Base-by-base conservation (phyloP, 805 yeast genomes). In the Starmerella bombicola region DNA sequence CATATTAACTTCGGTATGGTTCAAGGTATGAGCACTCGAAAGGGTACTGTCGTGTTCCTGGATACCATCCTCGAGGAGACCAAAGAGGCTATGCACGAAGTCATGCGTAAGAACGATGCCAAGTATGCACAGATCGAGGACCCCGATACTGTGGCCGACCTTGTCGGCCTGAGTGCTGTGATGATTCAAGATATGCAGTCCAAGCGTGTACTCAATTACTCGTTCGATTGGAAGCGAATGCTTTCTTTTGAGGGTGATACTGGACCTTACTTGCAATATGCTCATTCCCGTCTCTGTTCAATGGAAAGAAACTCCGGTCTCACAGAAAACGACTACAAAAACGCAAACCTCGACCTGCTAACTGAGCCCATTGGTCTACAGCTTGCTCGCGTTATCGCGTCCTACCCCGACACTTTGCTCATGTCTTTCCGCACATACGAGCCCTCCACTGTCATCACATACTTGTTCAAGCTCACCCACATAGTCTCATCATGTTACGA, bases 171-270 rank as follows among this genome's bases (percentile, higher is more conserved):
- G 43, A 80, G 95, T 23, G 98, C 98, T 5, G 94, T 91, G 46
- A 86, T 91, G 95, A 82, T 91, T 57, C 99, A 91, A 71, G 99
- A 91, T 64, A 86, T 91, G 97, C 93, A 83, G 65, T 77, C 94
- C 46, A 91, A 91, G 69, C 80, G 99, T 64, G 74, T 88, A 64
- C 85, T 88, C 69, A 88, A 91, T 67, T 91, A 91, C 67, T 83
- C 78, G 56, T 91, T 91, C 67, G 82, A 84, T 64, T 91, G 98
- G 98, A 84, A 82, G 55, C 80, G 98, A 69, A 91, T 91, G 96
- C 72, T 81, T 33, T 84, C 97, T 3, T 86, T 91, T 52, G 98
- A 91, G 69, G 98, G 98, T 65, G 98, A 91, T 65, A 91, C 98
- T 42, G 98, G 98, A 60, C 97, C 98, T 45, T 91, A 91, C 66